Evolutionary conservation across 1,284 basidiomycete genomes (phyloP), one percentile per base, ranked within the genome.

Genomic region (Nidula niveotomentosa): DNA sequence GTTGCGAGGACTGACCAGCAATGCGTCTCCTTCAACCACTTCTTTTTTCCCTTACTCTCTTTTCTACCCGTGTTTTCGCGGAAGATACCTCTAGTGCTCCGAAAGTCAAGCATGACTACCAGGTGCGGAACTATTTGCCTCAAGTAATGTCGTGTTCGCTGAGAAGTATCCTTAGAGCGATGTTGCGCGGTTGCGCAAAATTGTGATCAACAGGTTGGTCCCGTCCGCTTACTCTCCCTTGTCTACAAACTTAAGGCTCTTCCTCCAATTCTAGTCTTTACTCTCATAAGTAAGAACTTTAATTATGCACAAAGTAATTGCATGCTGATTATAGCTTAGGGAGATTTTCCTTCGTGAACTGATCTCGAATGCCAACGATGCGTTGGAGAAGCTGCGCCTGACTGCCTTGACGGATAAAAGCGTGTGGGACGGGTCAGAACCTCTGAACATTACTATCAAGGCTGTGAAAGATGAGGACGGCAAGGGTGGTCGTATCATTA

Each of bases 301-400:
- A 43, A 3, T 23, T 23, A 23, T 23, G 23, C 23, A 23, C 23
- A 3, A 23, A 23, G 23, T 23, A 23, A 23, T 23, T 23, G 23
- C 23, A 23, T 23, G 23, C 23, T 23, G 23, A 23, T 23, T 23
- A 23, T 23, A 23, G 23, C 23, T 23, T 62, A 93, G 93, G 63
- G 95, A 96, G 57, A 89, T 97, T 49, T 98, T 96, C 71, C 82
- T 98, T 51, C 91, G 95, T 46, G 95, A 98, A 73, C 78, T 97
- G 48, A 83, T 97, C 56, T 96, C 94, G 9, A 98, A 98, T 67
- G 89, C 94, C 36, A 96, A 96, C 69, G 95, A 98, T 69, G 95
- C 96, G 1, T 77, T 97, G 43, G 95, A 98, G 70, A 98, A 97
- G 71, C 82, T 96, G 48, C 89, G 95, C 30, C 75, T 97, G 37